Base-by-base conservation (phyloP, 805 yeast species). In the Wickerhamomyces tratensis region DNA sequence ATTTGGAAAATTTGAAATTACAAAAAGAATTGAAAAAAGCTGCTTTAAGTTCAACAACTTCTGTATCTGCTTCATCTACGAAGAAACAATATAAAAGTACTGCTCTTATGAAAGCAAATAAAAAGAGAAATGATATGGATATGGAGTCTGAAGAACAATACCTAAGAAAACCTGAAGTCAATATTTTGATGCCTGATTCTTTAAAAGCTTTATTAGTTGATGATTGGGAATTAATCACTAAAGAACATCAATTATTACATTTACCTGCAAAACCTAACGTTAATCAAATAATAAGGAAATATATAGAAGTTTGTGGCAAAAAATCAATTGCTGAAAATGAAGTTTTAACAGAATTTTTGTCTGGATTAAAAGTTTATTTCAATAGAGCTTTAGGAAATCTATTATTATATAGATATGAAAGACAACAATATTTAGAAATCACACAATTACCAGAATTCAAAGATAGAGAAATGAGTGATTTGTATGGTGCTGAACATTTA, bases 201-300 rank as follows among this genome's bases (percentile, higher is more conserved):
- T 65, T 91, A 44, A 89, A 88, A 59, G 65, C 82, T 6, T 53
- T 79, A 4, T 64, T 91, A 35, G 95, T 89, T 1, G 88, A 86
- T 58, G 98, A 91, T 65, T 91, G 98, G 98, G 96, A 91, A 60
- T 70, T 69, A 50, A 72, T 91, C 33, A 88, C 98, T 1, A 85
- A 84, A 51, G 85, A 87, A 50, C 81, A 82, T 41, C 77, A 79
- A 57, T 60, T 87, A 37, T 74, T 86, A 4, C 63, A 72, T 26
- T 59, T 89, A 36, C 96, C 96, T 1, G 67, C 76, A 13, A 61
- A 60, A 33, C 68, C 68, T 4, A 71, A 76, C 0, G 83, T 84
- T 1, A 64, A 68, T 1, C 65, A 63, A 3, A 72, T 87, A 3
- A 57, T 91, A 8, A 51, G 59, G 10, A 69, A 71, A n/a, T 91